Evolutionary conservation across 805 yeast species (phyloP), one percentile per base, ranked within the genome.

Genomic region (Priceomyces medius): DNA sequence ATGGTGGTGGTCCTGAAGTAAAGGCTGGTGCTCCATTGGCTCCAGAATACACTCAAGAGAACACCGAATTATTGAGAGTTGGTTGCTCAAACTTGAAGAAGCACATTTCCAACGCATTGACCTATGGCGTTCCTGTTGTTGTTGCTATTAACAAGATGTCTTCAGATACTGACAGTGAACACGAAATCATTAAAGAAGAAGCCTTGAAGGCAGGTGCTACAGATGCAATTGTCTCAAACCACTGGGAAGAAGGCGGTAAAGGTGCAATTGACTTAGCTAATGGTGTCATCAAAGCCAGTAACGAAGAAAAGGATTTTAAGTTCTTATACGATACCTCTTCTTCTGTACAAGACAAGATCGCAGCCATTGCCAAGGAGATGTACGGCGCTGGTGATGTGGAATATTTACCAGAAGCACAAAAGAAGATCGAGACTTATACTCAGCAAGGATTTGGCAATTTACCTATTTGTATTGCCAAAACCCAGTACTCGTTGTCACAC

Each of bases 1-100:
- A 85, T 60, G 95, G 95, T 59, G 95, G 95, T 58, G 95, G 89
- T 39, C 88, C 93, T 37, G 89, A 84, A 54, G 91, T 85, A 43
- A 85, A 84, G 65, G 88, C 95, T 33, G 95, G 93, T 56, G 85
- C 85, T 48, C 73, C 88, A 42, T 73, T 85, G 60, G 88, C 91
- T 46, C 70, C 78, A 23, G 91, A 78, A 59, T 85, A 85, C 68
- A 71, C 80, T 16, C 74, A 75, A 53, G 95, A 85, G 61, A 81
- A 85, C 63, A 72, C 80, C 48, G 88, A 82, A 16, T 68, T 84
- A 54, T 81, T 85, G 53, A 64, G 74, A 52, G 74, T 70, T 38
- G 95, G 95, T 47, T 81, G 85, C 61, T 76, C 84, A 36, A 85
- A 85, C 66, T 75, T 85, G 65, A 83, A 79, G 39, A 85, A 85